Conservation (phyloP, 192 early-diverging fungal species). For the Podochytrium sp. region DNA sequence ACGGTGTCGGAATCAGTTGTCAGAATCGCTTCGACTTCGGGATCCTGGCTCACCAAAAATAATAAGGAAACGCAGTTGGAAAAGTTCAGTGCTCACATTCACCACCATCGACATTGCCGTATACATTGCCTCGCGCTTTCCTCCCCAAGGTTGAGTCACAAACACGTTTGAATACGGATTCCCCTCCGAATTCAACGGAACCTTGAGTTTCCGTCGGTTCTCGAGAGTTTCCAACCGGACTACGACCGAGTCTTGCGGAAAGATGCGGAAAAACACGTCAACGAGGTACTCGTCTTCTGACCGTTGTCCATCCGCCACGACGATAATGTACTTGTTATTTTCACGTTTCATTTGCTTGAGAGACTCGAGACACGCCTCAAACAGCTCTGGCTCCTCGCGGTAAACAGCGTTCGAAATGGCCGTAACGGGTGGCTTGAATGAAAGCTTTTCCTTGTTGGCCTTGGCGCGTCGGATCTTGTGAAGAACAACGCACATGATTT, state of each 20-base stretch:
- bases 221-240: constrained; percentile 3
- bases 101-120: neutral
- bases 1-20: constrained; percentile 67
- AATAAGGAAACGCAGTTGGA: too few relatives aligned
- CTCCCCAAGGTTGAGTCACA: constrained; percentile 17
- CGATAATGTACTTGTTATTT: constrained; percentile 36
- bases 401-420: constrained; percentile 35
- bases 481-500: constrained; percentile 14
- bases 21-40: constrained; percentile 54
- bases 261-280: constrained; percentile 34
- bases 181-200: neutral
- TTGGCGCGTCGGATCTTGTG: neutral
- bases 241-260: neutral
- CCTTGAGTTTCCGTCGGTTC: neutral
- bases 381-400: constrained; percentile 37
- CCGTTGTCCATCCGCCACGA: constrained; percentile 36
- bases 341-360: constrained; percentile 15
- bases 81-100: neutral
- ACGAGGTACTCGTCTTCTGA: constrained; percentile 35
- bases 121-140: constrained; percentile 36
- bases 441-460: neutral
- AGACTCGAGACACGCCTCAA: constrained; percentile 24
- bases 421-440: too few relatives aligned
- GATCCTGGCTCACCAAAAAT: neutral
- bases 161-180: neutral